phyloP scores from a whole-genome alignment of 805 yeast species.

The Monosporozyma yasuniensis region DNA sequence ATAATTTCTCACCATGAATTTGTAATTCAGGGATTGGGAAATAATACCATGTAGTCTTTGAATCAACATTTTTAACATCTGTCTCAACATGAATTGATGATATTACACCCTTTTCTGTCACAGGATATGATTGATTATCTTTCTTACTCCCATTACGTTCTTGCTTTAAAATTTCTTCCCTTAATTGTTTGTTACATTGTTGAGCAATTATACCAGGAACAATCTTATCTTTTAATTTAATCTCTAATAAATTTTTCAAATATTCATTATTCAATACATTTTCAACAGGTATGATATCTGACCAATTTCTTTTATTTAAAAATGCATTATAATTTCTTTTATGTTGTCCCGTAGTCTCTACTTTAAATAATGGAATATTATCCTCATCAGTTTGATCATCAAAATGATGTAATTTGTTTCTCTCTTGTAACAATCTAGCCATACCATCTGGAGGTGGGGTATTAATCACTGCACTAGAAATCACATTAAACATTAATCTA shows the following conservation, averaged over 20 bases:
- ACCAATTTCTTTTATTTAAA: slow-evolving; percentile 62
- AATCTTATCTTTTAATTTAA: slow-evolving; percentile 10
- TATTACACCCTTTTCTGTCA: slow-evolving; percentile 48
- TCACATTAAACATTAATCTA: slow-evolving; percentile 69
- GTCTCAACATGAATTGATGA: slow-evolving; percentile 69
- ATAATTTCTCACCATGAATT: slow-evolving; percentile 22
- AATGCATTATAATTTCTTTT: slow-evolving; percentile 38
- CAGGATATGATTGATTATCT: slow-evolving; percentile 43
- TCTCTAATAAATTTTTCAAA: slow-evolving; percentile 8
- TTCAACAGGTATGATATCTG: slow-evolving; percentile 50
- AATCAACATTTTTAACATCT: slow-evolving; percentile 39
- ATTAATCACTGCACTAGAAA: slow-evolving; percentile 84
- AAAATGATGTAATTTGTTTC: slow-evolving; percentile 62
- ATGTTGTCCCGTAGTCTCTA: slow-evolving; percentile 46
- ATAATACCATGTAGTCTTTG: slow-evolving; percentile 57
- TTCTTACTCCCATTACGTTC: slow-evolving; percentile 33
- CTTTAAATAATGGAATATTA: slow-evolving; percentile 59
- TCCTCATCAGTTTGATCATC: slow-evolving; percentile 66
- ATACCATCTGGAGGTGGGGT: slow-evolving; percentile 88
- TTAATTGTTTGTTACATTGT: slow-evolving; percentile 7
- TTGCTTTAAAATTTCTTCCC: slow-evolving; percentile 3
- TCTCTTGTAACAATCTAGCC: slow-evolving; percentile 61
- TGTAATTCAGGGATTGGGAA: slow-evolving; percentile 56
- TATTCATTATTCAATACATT: slow-evolving; percentile 27
- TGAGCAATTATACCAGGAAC: slow-evolving; percentile 24